Conservation (phyloP, 1,284 basidiomycete genomes). For the Somion occarium region DNA sequence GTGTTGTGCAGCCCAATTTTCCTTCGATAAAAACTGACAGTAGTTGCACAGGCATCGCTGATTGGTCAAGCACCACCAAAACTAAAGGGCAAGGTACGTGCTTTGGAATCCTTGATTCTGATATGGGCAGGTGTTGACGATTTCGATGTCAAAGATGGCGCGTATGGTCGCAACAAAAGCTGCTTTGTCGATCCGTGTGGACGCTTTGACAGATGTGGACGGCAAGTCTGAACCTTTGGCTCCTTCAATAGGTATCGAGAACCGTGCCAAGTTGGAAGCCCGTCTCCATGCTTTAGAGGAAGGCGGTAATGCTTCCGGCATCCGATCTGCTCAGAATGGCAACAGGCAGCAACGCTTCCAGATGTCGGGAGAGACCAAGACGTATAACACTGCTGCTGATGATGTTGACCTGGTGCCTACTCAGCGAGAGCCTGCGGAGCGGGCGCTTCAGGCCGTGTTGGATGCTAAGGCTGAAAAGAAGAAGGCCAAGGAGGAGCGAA, state of each 20-base stretch:
- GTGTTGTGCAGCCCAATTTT: conserved; percentile 22
- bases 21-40: neutral
- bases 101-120: conserved; percentile 1
- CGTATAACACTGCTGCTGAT: conserved; percentile 82
- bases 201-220: conserved; percentile 91
- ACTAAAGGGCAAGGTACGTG: conserved; percentile 88
- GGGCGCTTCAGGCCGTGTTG: conserved; percentile 58
- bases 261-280: conserved; percentile 93
- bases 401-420: conserved; percentile 77
- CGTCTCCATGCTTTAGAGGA: conserved; percentile 87
- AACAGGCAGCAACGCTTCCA: conserved; percentile 77
- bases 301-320: conserved; percentile 65
- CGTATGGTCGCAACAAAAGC: conserved; percentile 99
- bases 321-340: conserved; percentile 55
- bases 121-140: conserved; percentile 1
- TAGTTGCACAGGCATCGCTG: conserved; percentile 66
- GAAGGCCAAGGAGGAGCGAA: conserved; percentile 76
- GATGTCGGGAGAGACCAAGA: conserved; percentile 69
- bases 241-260: conserved; percentile 87
- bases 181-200: conserved; percentile 93
- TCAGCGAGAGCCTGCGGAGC: conserved; percentile 71
- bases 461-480: conserved; percentile 79
- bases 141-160: conserved; percentile 72
- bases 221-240: conserved; percentile 82
- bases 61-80: conserved; percentile 98